Evolutionary conservation across 352 stramenopile genomes (phyloP).

Genomic region (Globisporangium nodosum): DNA sequence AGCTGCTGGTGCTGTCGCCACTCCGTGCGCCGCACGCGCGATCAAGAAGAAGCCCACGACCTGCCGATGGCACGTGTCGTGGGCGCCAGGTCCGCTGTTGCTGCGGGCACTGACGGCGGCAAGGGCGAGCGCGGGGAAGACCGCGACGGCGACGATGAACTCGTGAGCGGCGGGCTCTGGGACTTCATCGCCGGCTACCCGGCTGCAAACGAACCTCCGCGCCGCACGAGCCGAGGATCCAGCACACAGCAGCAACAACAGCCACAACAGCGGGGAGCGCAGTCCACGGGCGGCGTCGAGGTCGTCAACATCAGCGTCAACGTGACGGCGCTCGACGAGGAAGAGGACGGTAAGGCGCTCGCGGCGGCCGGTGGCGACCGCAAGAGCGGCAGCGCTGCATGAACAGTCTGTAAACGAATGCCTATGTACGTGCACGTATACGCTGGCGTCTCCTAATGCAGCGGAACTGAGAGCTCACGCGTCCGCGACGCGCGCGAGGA

Average conservation of each 20-base stretch:
- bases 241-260: neutral
- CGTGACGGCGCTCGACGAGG: neutral
- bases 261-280: neutral
- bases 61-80: neutral
- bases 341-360: slow-evolving; percentile 2
- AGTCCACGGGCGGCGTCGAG: neutral
- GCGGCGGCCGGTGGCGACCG: neutral
- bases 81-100: neutral
- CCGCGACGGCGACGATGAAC: neutral
- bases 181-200: slow-evolving; percentile 1
- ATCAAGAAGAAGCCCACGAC: neutral
- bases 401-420: neutral
- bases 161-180: slow-evolving; percentile 3
- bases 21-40: neutral
- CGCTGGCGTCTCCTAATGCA: neutral
- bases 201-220: neutral
- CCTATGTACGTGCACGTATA: neutral
- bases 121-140: neutral
- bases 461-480: neutral
- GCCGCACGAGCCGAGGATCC: neutral
- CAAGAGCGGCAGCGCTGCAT: slow-evolving; percentile 6
- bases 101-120: neutral
- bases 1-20: slow-evolving; percentile 8
- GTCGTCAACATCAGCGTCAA: slow-evolving; percentile 9
- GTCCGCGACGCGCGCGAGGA: slow-evolving; percentile 16